These are phyloP conservation scores for Trichosanthes truncata DNA, from an alignment of 306 rosid genomes.

Conservation along the genomic window DNA sequence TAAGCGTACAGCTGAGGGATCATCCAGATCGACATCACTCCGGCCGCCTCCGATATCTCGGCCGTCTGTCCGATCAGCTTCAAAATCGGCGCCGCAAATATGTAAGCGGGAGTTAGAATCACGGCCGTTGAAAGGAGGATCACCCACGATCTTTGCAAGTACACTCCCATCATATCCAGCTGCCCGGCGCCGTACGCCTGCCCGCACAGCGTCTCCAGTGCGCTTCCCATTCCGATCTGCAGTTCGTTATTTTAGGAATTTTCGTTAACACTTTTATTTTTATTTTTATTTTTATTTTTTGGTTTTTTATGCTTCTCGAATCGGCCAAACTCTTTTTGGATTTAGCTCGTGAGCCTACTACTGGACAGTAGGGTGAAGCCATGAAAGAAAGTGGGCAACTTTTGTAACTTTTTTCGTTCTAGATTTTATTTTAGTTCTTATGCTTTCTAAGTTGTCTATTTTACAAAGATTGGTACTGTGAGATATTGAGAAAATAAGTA, in stretches of 20 bases:
- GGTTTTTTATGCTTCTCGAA: no score
- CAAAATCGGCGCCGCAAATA: slow-evolving; percentile 45
- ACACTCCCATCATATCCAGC: slow-evolving; percentile 64
- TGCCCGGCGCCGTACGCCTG: slow-evolving; percentile 84
- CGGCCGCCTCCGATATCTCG: slow-evolving; percentile 61
- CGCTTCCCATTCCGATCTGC: slow-evolving; percentile 94
- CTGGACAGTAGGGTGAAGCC: no score
- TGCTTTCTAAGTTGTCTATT: no score
- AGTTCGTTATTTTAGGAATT: background rate
- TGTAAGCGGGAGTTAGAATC: slow-evolving; percentile 29
- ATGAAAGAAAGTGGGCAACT: no score
- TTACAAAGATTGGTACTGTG: no score
- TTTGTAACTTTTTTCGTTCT: no score
- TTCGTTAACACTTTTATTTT: background rate
- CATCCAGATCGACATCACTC: slow-evolving; percentile 65
- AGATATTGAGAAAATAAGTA: no score
- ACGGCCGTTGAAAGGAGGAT: slow-evolving; percentile 41
- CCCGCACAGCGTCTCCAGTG: slow-evolving; percentile 82
- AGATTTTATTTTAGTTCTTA: no score
- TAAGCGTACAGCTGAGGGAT: slow-evolving; percentile 86
- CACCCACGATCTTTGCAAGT: slow-evolving; percentile 90
- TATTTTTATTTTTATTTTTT: no score
- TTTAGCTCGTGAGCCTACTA: no score
- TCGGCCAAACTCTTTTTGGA: no score
- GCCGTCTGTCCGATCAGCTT: slow-evolving; percentile 51